Base-by-base conservation (phyloP, 2,329 filamentous ascomycete species). In the Thermothelomyces thermophilus region DNA sequence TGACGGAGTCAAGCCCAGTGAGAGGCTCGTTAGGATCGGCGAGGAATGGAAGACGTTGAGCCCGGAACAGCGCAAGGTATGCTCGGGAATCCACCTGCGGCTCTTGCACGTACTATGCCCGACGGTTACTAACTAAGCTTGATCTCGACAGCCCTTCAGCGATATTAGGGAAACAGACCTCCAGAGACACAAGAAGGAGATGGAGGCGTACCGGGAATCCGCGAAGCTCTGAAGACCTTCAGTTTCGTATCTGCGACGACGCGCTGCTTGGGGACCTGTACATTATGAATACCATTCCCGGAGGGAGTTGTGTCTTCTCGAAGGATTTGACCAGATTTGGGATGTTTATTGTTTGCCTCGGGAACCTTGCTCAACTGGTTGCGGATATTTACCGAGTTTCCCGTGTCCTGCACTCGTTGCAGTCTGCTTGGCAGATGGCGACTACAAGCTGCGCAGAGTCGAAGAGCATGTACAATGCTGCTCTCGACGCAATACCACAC, bases 21-120 rank as follows among this genome's bases (percentile, higher is more conserved):
- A 66, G 0, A 48, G 30, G 1, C 34, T 64, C 49, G 58, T 56
- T 52, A 41, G 30, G 4, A 47, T 73, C 13, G 47, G 47, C 28
- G 16, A 52, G 2, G 65, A 71, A 51, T 81, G 76, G 76, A 73
- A 68, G 54, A 44, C 41, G 1, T 46, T 80, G 46, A 60, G 66
- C 35, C 60, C 60, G 1, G 56, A 65, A 0, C 70, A 77, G 56
- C 74, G 72, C 61, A 55, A 67, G 62, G 69, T 72, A 67, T 51
- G 65, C 11, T 16, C 10, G 8, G 33, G 13, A 14, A 14, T 9
- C 14, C 33, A 11, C 33, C 33, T 16, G 13, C 7, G 13, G 6
- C 33, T 16, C 33, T 35, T n/a, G 13, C 16, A 14, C 30, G 13
- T 16, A 6, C 33, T 11, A 2, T 36, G 6, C 20, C 14, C 14